These are phyloP conservation scores for Amphirosellinia nigrospora DNA, from an alignment of 495 filamentous ascomycete species.

Conservation along the genomic window DNA sequence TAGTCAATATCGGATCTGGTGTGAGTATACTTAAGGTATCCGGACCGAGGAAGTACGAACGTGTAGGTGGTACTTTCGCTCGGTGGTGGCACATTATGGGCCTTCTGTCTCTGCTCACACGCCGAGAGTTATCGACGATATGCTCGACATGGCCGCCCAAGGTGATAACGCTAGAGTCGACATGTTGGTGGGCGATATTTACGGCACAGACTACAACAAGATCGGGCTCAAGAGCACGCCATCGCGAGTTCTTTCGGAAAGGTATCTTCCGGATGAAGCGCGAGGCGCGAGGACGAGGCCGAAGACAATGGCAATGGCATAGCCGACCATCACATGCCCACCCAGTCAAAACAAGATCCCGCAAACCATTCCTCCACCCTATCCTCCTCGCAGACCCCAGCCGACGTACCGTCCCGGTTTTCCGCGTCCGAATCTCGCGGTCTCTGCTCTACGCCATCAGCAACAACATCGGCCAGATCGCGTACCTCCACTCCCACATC, in stretches of 20 bases:
- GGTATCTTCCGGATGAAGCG: conserved; percentile 86
- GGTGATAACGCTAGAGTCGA: conserved; percentile 94
- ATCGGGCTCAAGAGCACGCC: conserved; percentile 93
- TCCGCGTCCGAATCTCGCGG: conserved; percentile 57
- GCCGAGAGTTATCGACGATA: conserved; percentile 92
- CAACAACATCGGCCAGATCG: conserved; percentile 98
- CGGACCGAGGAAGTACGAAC: conserved; percentile 80
- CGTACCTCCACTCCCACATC: conserved; percentile 92
- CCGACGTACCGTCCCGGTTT: conserved; percentile 44
- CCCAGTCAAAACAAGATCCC: conserved; percentile 29
- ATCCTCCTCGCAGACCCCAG: conserved; percentile 26
- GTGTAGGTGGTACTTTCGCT: conserved; percentile 92
- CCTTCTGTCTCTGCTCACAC: conserved; percentile 85
- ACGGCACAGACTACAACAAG: conserved; percentile 92
- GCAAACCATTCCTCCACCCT: conserved; percentile 13
- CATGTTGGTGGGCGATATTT: conserved; percentile 98
- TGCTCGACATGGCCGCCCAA: conserved; percentile 90
- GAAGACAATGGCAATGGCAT: conserved; percentile 72
- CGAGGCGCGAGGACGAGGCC: conserved; percentile 72
- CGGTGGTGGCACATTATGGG: conserved; percentile 96
- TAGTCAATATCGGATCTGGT: conserved; percentile 98
- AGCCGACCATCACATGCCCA: conserved; percentile 57
- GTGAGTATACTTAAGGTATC: conserved; percentile 99
- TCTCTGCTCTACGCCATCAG: conserved; percentile 80
- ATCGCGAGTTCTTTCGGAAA: conserved; percentile 98